phyloP scores from a whole-genome alignment of 2,329 filamentous ascomycete species.

The Fusarium liriodendri region DNA sequence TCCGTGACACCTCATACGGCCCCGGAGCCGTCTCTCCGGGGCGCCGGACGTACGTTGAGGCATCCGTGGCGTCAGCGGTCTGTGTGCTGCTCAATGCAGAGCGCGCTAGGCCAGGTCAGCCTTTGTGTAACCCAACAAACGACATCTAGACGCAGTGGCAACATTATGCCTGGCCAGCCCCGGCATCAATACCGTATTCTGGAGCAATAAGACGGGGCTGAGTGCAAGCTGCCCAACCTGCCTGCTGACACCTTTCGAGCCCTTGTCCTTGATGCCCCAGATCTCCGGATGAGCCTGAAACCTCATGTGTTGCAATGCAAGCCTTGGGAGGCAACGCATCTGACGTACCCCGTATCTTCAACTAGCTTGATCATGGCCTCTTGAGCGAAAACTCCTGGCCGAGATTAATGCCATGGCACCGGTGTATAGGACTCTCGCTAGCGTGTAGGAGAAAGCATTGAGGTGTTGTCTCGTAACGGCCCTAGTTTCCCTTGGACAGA shows the following conservation, averaged over 20 bases:
- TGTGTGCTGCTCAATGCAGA: constrained; percentile 9
- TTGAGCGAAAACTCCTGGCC: not conserved
- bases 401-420: not conserved
- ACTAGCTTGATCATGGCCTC: not conserved
- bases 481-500: not conserved
- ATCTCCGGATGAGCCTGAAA: not conserved
- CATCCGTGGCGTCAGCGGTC: constrained; percentile 8
- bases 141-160: constrained; percentile 7
- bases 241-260: not conserved
- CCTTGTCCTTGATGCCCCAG: not conserved
- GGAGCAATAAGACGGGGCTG: not conserved
- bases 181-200: constrained; percentile 1
- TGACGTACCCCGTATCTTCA: constrained; percentile 1
- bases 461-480: not conserved
- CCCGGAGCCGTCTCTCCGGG: constrained; percentile 1
- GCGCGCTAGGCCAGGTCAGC: constrained; percentile 5
- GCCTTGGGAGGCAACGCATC: not conserved
- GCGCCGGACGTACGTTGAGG: constrained; percentile 3
- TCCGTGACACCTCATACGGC: not conserved
- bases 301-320: not conserved
- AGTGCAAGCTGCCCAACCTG: not conserved
- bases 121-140: constrained; percentile 13
- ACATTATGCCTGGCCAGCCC: constrained; percentile 1
- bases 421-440: not conserved
- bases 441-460: not conserved